Conservation (phyloP, 345 rosid genomes). For the Moricandia moricandioides region DNA sequence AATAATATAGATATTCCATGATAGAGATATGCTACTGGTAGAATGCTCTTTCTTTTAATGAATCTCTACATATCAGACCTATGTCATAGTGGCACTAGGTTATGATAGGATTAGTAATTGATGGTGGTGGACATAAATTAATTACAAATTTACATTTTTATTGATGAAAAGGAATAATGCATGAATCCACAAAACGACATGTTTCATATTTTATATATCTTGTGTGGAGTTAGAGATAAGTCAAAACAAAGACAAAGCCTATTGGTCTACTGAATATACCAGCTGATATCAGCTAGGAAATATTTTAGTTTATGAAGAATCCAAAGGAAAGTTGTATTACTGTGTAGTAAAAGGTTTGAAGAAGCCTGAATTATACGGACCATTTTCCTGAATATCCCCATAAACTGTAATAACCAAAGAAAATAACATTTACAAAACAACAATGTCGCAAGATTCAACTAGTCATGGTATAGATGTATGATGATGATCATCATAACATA, state of each 20-base stretch:
- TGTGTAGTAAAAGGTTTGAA: background rate
- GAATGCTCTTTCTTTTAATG: background rate
- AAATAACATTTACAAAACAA: conserved; percentile 30
- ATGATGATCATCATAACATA: background rate
- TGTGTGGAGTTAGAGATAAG: conserved; percentile 26
- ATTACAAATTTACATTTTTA: background rate
- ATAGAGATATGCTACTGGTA: too few relatives aligned
- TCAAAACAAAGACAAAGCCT: conserved; percentile 33
- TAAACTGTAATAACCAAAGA: background rate
- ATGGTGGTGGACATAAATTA: background rate
- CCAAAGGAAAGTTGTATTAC: conserved; percentile 8
- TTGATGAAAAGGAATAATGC: conserved; percentile 12
- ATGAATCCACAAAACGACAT: conserved; percentile 32
- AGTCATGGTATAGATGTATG: conserved; percentile 9
- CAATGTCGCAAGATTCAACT: conserved; percentile 11
- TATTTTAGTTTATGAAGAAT: conserved; percentile 7
- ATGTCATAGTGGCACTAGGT: background rate
- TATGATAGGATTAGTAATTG: background rate
- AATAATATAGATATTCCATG: too few relatives aligned
- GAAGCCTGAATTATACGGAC: background rate
- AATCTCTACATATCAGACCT: background rate
- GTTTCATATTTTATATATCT: conserved; percentile 13
- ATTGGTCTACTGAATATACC: conserved; percentile 12
- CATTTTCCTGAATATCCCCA: background rate
- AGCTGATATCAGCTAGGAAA: background rate